These are phyloP conservation scores for Neoscytalidium dimidiatum DNA, from an alignment of 2,329 filamentous ascomycete genomes.

Conservation along the genomic window DNA sequence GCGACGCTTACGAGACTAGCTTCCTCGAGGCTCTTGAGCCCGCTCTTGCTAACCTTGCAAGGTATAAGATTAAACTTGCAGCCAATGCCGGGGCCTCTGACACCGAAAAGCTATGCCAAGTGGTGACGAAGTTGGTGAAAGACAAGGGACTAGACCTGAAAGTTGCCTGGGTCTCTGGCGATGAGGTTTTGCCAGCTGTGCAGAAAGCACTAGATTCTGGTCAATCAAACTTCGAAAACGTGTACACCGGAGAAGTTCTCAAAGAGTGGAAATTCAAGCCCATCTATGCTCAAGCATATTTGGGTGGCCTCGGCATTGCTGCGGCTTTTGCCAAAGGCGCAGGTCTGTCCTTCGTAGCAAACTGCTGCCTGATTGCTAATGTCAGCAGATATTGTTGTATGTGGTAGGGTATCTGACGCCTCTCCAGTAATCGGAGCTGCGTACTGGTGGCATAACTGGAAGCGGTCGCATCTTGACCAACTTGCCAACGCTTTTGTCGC, in stretches of 20 bases:
- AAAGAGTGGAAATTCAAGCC: conserved; percentile 38
- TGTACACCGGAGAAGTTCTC: conserved; percentile 43
- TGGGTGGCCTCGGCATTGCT: conserved; percentile 47
- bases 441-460: conserved; percentile 49
- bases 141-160: conserved; percentile 29
- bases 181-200: conserved; percentile 38
- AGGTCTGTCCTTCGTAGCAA: conserved; percentile 18
- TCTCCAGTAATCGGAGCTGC: conserved; percentile 47
- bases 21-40: conserved; percentile 53
- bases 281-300: conserved; percentile 41
- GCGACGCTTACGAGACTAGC: conserved; percentile 53
- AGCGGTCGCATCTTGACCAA: conserved; percentile 39
- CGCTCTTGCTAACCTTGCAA: conserved; percentile 36
- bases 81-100: conserved; percentile 38
- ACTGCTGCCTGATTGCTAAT: not conserved
- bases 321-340: conserved; percentile 43
- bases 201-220: conserved; percentile 40
- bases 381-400: conserved; percentile 43
- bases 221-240: conserved; percentile 33
- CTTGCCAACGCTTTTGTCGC: conserved; percentile 48
- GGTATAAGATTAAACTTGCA: conserved; percentile 35
- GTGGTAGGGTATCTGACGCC: conserved; percentile 47
- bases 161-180: conserved; percentile 48
- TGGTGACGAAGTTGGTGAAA: conserved; percentile 30
- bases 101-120: conserved; percentile 30